Conservation (phyloP, 495 filamentous ascomycete genomes). For the Penicillium verhagenii region DNA sequence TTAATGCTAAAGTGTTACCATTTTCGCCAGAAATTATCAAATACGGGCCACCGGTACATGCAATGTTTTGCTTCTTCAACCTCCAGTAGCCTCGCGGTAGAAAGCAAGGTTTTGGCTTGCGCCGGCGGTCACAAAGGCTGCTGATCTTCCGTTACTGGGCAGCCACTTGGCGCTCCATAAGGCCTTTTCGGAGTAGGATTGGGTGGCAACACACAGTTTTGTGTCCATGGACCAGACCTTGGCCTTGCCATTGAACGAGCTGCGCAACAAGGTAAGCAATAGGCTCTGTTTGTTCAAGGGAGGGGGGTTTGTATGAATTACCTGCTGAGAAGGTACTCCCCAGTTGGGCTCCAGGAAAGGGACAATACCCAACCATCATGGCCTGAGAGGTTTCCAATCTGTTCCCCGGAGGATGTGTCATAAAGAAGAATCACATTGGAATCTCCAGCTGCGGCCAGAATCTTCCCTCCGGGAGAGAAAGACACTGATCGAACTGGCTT, state of each 20-base stretch:
- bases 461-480: conserved; percentile 80
- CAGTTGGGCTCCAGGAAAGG: conserved; percentile 90
- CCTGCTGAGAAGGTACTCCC: conserved; percentile 89
- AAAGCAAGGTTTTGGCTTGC: conserved; percentile 78
- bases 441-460: conserved; percentile 91
- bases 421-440: conserved; percentile 86
- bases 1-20: conserved; percentile 9
- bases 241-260: conserved; percentile 84
- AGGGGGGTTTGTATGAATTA: conserved; percentile 26
- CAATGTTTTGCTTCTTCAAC: conserved; percentile 34
- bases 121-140: conserved; percentile 85
- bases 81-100: conserved; percentile 87
- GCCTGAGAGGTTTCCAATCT: conserved; percentile 78
- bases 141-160: conserved; percentile 70
- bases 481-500: conserved; percentile 80
- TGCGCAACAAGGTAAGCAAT: conserved; percentile 25
- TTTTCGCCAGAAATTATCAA: conserved; percentile 15
- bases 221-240: conserved; percentile 92
- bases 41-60: background rate
- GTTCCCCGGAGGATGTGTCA: conserved; percentile 87
- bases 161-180: conserved; percentile 89
- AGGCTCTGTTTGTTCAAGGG: background rate
- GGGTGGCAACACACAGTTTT: conserved; percentile 84
- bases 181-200: conserved; percentile 82
- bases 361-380: conserved; percentile 84